Conservation (phyloP, 768 basidiomycete species). For the Terana coerulea region DNA sequence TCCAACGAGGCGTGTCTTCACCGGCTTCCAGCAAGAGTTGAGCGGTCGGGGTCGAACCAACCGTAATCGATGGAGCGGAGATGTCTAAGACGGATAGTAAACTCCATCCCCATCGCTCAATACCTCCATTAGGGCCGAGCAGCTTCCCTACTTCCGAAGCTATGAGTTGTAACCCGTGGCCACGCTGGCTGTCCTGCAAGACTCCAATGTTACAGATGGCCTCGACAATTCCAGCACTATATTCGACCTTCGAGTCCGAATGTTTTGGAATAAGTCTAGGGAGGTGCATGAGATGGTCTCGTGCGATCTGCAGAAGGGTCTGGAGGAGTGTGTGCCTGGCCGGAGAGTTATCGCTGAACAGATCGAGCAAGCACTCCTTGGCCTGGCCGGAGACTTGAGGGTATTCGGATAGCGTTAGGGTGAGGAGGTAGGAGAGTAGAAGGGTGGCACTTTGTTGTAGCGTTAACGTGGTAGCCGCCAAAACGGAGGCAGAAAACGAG, state of each 20-base stretch:
- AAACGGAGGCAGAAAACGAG: conserved; percentile 49
- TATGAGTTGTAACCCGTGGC: conserved; percentile 35
- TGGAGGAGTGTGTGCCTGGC: conserved; percentile 46
- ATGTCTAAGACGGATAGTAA: conserved; percentile 82
- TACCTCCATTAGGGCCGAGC: conserved; percentile 76
- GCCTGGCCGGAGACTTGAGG: conserved; percentile 49
- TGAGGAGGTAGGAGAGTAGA: conserved; percentile 69
- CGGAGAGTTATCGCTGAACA: conserved; percentile 41
- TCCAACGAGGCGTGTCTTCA: conserved; percentile 30
- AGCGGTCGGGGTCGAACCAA: conserved; percentile 45
- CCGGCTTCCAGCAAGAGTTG: conserved; percentile 55
- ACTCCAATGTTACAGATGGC: conserved; percentile 59
- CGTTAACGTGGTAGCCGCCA: conserved; percentile 54
- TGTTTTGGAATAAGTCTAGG: conserved; percentile 69
- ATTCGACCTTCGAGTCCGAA: conserved; percentile 71
- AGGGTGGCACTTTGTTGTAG: conserved; percentile 66
- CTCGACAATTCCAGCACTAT: conserved; percentile 62
- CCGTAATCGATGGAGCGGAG: conserved; percentile 43
- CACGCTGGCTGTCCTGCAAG: not conserved
- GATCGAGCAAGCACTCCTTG: conserved; percentile 38
- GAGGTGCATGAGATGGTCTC: conserved; percentile 61
- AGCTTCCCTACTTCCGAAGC: conserved; percentile 54
- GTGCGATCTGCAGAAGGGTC: conserved; percentile 57
- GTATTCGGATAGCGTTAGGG: conserved; percentile 60
- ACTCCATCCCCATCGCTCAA: conserved; percentile 92